Evolutionary conservation across 2,329 filamentous ascomycete species (phyloP).

Genomic region (Knufia petricola): DNA sequence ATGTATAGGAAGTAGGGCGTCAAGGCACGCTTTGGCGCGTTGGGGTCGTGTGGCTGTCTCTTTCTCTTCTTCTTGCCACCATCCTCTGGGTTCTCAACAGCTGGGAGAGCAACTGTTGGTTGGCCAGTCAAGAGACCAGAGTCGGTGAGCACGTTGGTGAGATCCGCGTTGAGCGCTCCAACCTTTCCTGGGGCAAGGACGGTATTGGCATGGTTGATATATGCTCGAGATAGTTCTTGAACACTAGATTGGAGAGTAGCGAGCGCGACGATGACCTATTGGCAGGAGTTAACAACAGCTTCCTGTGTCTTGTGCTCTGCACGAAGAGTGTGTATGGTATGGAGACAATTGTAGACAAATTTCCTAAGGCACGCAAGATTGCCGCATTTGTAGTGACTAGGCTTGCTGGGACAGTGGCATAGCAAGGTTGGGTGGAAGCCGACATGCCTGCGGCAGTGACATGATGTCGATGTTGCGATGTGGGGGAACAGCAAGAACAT

Average conservation of each 20-base stretch:
- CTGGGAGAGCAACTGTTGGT: conserved; percentile 26
- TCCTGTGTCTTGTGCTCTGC: conserved; percentile 10
- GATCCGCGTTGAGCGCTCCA: conserved; percentile 45
- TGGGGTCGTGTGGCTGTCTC: conserved; percentile 78
- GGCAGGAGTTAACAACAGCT: conserved; percentile 30
- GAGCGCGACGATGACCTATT: conserved; percentile 65
- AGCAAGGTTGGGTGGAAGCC: too few species aligned
- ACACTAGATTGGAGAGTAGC: conserved; percentile 70
- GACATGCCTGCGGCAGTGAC: background rate
- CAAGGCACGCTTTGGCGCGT: conserved; percentile 85
- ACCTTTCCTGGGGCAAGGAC: conserved; percentile 56
- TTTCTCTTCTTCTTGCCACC: conserved; percentile 78
- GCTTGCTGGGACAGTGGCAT: background rate
- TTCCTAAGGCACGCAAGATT: background rate
- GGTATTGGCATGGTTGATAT: conserved; percentile 79
- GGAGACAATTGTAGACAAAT: background rate
- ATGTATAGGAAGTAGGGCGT: conserved; percentile 95
- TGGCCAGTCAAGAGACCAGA: conserved; percentile 35
- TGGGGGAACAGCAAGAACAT: background rate
- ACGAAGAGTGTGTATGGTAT: conserved; percentile 4
- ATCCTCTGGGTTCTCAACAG: conserved; percentile 28
- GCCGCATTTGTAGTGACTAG: background rate
- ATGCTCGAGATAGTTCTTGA: conserved; percentile 69
- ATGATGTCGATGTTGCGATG: background rate
- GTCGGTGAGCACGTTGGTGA: conserved; percentile 36